Evolutionary conservation across 2,329 filamentous ascomycete species (phyloP).

Genomic region (Stagonosporopsis rhizophila): DNA sequence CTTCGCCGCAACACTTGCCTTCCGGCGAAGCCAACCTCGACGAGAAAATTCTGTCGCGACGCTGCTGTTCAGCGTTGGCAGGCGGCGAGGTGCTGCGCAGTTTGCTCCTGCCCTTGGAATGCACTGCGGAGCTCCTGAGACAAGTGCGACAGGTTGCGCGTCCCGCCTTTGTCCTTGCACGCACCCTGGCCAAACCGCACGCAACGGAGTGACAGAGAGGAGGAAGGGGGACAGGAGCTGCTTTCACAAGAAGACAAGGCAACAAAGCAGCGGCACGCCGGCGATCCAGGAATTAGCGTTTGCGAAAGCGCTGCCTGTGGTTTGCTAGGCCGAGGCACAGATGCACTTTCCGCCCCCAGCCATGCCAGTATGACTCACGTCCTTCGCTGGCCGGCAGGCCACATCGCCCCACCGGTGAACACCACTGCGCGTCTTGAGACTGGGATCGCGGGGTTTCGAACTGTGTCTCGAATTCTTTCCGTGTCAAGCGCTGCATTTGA

Average conservation of each 20-base stretch:
- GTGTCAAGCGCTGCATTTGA: neutral
- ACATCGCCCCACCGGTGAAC: slow-evolving; percentile 21
- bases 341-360: slow-evolving; percentile 22
- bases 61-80: slow-evolving; percentile 9
- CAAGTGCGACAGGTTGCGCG: slow-evolving; percentile 28
- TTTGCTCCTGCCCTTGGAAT: slow-evolving; percentile 28
- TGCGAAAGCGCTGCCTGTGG: slow-evolving; percentile 20
- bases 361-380: slow-evolving; percentile 31
- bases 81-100: slow-evolving; percentile 13
- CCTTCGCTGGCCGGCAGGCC: slow-evolving; percentile 27
- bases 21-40: slow-evolving; percentile 19
- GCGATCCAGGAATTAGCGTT: slow-evolving; percentile 15
- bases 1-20: slow-evolving; percentile 33
- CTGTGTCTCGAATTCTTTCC: slow-evolving; percentile 7
- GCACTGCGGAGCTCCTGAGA: slow-evolving; percentile 27
- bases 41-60: slow-evolving; percentile 24
- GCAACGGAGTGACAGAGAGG: slow-evolving; percentile 19
- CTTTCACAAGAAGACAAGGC: slow-evolving; percentile 18
- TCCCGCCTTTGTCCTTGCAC: slow-evolving; percentile 21
- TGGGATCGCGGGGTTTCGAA: slow-evolving; percentile 3
- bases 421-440: slow-evolving; percentile 9
- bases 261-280: slow-evolving; percentile 19
- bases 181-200: too few species aligned
- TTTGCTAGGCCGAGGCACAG: slow-evolving; percentile 14
- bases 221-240: slow-evolving; percentile 8